Evolutionary conservation across 2,329 filamentous ascomycete species (phyloP), one percentile per base, ranked within the genome.

Genomic region (Neoascochyta sp.): DNA sequence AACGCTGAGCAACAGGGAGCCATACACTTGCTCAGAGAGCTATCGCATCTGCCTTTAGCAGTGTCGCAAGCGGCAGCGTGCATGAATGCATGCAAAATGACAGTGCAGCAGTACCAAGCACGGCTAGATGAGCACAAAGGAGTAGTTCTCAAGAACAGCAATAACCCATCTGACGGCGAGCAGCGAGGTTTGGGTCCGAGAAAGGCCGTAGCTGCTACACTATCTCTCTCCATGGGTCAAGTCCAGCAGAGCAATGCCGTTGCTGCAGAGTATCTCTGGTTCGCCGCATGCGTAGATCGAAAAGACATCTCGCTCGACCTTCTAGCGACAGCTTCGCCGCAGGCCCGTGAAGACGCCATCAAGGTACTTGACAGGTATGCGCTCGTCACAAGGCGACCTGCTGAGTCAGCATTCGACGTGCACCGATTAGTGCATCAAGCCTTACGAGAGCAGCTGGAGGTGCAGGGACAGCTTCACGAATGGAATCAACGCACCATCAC

Each of bases 141-240:
- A 9, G 46, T 64, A 8, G 34, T 45, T 5, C 38, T 61, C 4
- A 39, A 48, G 12, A 26, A 67, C 2, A 43, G 68, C 12, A 63
- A 51, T 29, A 36, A 44, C 27, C 54, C 64, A 8, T 64, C 66
- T 16, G 39, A 41, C 4, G 62, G 63, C 31, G 41, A 50, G 2
- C 49, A 16, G 23, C 28, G 24, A 15, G 27, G 28, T 6, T 29
- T 17, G 16, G 32, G 2, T 52, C 56, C 15, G 63, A 66, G 57
- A 22, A 58, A 63, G 13, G 51, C 65, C 1, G 47, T 69, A 2
- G 61, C 60, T 4, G 56, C 52, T 16, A 67, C 67, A 1, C 66
- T 57, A 48, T 39, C 65, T 1, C 50, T 70, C 10, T 68, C 67
- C 0, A 66, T 71, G 18, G 44, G 65, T 10, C 52, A 47, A 17